A percentile compares a stretch with the other conserved stretches of the same genome.
Evolutionary conservation across 306 rosid genomes (phyloP).

Genomic region (Vigna unguiculata): DNA sequence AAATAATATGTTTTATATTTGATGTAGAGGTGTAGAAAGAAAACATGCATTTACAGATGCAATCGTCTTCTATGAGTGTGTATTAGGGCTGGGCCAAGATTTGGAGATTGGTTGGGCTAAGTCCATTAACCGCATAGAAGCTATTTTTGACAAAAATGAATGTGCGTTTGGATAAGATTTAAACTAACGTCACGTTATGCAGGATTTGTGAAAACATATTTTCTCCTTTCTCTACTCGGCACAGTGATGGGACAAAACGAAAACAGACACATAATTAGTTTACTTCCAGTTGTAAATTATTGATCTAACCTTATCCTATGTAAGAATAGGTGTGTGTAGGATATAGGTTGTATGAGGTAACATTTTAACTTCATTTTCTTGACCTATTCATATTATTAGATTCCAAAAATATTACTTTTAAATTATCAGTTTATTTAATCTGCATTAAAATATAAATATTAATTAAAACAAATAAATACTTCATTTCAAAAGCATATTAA

Average conservation of each 20-base stretch:
- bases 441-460: not conserved
- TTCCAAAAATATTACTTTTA: not conserved
- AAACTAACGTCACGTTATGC: not conserved
- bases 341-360: not conserved
- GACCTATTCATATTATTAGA: not conserved
- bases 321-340: not conserved
- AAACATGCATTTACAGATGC: too few species aligned
- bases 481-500: not conserved
- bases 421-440: not conserved
- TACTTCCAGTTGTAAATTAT: not conserved
- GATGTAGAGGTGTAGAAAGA: too few species aligned
- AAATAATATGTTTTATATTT: too few species aligned
- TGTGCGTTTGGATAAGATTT: not conserved
- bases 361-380: not conserved
- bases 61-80: too few species aligned
- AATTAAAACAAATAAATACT: not conserved
- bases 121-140: too few species aligned
- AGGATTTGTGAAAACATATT: not conserved
- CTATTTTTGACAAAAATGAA: not conserved
- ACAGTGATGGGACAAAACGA: conserved; percentile 4
- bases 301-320: not conserved
- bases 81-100: too few species aligned
- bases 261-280: not conserved
- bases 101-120: too few species aligned
- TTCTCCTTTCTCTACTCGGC: not conserved